These are phyloP conservation scores for Pseudoscleropodium purum DNA, from an alignment of 225 moss, liverwort and hornwort genomes.

Conservation along the genomic window DNA sequence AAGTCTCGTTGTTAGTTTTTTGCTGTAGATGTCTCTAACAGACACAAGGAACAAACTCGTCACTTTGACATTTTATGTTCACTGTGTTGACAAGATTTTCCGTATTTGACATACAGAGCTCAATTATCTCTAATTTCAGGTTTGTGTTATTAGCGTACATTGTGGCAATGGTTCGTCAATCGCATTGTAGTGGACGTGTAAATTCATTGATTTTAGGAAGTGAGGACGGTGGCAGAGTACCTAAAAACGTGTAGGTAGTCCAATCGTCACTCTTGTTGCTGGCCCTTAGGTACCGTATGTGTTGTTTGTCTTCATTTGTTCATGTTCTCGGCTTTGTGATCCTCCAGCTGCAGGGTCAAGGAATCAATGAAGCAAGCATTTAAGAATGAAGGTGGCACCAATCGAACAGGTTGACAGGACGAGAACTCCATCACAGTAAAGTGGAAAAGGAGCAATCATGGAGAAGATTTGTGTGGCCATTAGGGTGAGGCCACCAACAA, in stretches of 20 bases:
- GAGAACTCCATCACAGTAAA: neutral
- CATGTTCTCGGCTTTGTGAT: neutral
- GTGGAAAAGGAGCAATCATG: conserved; percentile 24
- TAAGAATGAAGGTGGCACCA: conserved; percentile 5
- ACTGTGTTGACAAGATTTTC: neutral
- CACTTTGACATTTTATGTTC: neutral
- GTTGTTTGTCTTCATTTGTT: neutral
- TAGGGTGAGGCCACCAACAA: conserved; percentile 67
- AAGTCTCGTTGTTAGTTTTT: neutral
- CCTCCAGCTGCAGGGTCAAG: neutral
- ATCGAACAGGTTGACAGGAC: neutral
- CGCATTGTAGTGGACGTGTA: neutral
- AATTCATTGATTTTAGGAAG: neutral
- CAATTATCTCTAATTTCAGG: neutral
- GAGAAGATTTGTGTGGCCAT: conserved; percentile 94
- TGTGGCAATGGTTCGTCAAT: neutral
- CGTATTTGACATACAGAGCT: neutral
- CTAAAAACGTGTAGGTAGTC: neutral
- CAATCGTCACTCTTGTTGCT: neutral
- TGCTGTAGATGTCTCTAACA: neutral
- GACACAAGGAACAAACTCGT: neutral
- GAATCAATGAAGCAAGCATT: neutral
- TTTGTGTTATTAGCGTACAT: neutral
- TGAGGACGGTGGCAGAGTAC: neutral
- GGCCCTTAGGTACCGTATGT: neutral